Base-by-base conservation (phyloP, 306 rosid genomes). In the Castanea sativa region DNA sequence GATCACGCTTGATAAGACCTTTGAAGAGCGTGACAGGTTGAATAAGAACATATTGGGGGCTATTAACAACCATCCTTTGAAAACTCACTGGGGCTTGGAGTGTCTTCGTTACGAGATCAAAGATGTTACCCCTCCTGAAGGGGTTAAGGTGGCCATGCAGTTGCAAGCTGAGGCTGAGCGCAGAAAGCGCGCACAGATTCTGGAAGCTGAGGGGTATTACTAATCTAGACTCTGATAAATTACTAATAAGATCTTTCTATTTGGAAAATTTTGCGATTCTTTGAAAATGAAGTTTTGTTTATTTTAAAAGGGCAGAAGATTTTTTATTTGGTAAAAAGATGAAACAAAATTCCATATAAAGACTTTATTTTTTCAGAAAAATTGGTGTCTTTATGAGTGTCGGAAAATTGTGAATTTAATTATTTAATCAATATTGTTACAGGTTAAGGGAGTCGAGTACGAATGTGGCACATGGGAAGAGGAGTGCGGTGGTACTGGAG, bases 111-210 rank as follows among this genome's bases (percentile, higher is more conserved):
- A 92, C 69, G 98, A 92, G 85, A 92, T 94, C 84, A 91, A 97
- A 97, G 98, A 94, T 81, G 91, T 92, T 79, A 89, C 92, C 81
- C 98, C 98, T 78, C 98, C 98, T 43, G 91, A 89, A 59, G 96
- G 97, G 65, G 98, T 94, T 73, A 89, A 90, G 85, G 94, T 90
- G 55, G 91, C 98, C 55, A 94, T 94, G 98, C 97, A 94, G 84
- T 87, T 92, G 98, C 98, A 94, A 88, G 98, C 98, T 27, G 98
- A 92, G 81, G 98, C 98, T 71, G 98, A 94, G 79, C 88, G 98
- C 67, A 92, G 88, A 81, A 94, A 86, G 91, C 89, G 98, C 82
- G 97, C 97, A 80, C 94, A 90, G 83, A 89, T 94, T 83, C 96
- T 94, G 23, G 98, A 90, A 79, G 91, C 98, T n/a, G 98, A 94